Evolutionary conservation across 257 asterid species (phyloP).

Genomic region (Solanum pennellii): DNA sequence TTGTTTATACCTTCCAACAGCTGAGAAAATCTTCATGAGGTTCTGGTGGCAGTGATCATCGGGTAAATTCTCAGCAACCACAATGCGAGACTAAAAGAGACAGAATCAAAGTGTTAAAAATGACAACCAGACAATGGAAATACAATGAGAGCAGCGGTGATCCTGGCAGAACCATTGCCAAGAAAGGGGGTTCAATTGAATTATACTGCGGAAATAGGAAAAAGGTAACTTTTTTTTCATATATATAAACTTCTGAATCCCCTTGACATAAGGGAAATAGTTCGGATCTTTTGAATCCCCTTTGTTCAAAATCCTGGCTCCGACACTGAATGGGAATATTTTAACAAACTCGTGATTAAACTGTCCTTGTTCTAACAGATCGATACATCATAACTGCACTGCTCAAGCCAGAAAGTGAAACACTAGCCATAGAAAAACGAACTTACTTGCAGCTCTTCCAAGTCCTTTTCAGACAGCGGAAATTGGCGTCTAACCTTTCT

Average conservation of each 20-base stretch:
- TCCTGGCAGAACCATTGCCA: background rate
- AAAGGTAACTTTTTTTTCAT: background rate
- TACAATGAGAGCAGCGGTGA: background rate
- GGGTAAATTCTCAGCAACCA: constrained; percentile 81
- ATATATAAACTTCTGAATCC: background rate
- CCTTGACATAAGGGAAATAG: background rate
- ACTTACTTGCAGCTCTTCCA: constrained; percentile 86
- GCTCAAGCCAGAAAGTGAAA: background rate
- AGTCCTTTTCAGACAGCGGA: constrained; percentile 56
- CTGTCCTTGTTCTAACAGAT: background rate
- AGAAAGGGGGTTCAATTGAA: background rate
- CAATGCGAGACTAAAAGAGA: constrained; percentile 50
- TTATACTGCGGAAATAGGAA: background rate
- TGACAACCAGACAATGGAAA: background rate
- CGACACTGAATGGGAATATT: background rate
- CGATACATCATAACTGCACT: background rate
- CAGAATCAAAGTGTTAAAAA: background rate
- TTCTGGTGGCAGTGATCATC: constrained; percentile 93
- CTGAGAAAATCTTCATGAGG: constrained; percentile 75
- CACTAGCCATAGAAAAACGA: background rate
- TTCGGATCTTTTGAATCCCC: background rate
- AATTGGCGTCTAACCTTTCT: constrained; percentile 59
- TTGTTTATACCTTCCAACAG: constrained; percentile 61
- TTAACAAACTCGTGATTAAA: background rate
- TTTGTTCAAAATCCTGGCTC: background rate